Conservation (phyloP, 2,329 filamentous ascomycete species). For the Exserohilum rostratum region DNA sequence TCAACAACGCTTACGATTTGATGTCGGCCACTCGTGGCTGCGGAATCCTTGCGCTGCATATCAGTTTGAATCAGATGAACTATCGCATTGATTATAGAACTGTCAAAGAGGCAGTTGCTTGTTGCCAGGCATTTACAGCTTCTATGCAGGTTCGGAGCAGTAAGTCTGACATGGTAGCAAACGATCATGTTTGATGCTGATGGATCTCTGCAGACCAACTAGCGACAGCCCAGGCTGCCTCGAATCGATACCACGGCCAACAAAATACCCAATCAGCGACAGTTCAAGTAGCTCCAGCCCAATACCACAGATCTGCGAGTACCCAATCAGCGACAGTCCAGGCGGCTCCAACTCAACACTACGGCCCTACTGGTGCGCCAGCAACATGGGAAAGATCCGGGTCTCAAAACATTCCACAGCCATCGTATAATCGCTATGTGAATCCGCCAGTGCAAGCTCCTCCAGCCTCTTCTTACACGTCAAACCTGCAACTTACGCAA, state of each 20-base stretch:
- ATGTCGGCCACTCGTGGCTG: not conserved
- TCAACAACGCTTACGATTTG: slow-evolving; percentile 1
- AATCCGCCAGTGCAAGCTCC: too few species aligned
- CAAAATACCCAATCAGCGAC: not conserved
- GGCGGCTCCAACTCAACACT: not conserved
- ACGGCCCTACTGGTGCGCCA: not conserved
- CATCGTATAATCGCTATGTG: too few species aligned
- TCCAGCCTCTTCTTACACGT: too few species aligned
- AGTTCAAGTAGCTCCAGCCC: not conserved
- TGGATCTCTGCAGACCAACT: not conserved
- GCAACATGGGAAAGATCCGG: not conserved
- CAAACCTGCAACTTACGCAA: too few species aligned
- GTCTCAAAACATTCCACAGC: too few species aligned
- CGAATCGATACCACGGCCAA: not conserved
- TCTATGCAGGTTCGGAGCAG: not conserved
- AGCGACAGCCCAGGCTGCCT: not conserved
- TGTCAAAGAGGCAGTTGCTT: not conserved
- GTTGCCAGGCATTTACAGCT: not conserved
- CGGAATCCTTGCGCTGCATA: not conserved
- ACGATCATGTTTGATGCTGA: not conserved
- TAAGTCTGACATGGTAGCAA: not conserved
- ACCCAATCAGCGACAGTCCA: not conserved
- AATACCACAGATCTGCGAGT: not conserved
- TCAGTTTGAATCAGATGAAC: not conserved
- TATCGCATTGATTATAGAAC: not conserved